A percentile compares a stretch with the other conserved stretches of the same genome.
Conservation (phyloP, 2,329 filamentous ascomycete species). For the Colletotrichum siamense region DNA sequence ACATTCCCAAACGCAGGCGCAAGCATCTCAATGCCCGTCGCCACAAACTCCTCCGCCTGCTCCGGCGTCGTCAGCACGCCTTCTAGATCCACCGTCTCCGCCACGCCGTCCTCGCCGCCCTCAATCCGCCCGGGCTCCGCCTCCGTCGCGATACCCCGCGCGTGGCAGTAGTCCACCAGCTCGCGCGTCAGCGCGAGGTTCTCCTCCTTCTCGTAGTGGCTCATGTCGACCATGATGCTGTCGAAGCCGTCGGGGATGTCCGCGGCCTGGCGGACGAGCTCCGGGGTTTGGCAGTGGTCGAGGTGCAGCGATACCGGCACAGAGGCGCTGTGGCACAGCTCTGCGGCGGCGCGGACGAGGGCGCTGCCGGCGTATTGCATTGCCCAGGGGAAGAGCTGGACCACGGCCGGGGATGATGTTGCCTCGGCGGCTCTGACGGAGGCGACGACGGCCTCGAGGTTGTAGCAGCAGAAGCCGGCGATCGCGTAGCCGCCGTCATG, state of each 20-base stretch:
- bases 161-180: slow-evolving; percentile 66
- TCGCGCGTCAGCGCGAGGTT: slow-evolving; percentile 69
- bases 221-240: slow-evolving; percentile 80
- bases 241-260: slow-evolving; percentile 63
- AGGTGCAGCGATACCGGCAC: slow-evolving; percentile 70
- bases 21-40: slow-evolving; percentile 75
- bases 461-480: slow-evolving; percentile 58
- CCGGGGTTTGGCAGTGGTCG: slow-evolving; percentile 67
- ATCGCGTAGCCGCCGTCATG: slow-evolving; percentile 61
- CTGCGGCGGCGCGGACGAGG: slow-evolving; percentile 58
- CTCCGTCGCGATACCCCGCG: slow-evolving; percentile 68
- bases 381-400: slow-evolving; percentile 77
- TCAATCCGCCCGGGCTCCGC: slow-evolving; percentile 74
- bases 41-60: slow-evolving; percentile 73
- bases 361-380: slow-evolving; percentile 64
- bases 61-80: slow-evolving; percentile 68
- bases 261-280: slow-evolving; percentile 62
- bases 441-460: slow-evolving; percentile 73
- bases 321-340: slow-evolving; percentile 57
- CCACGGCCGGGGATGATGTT: slow-evolving; percentile 68
- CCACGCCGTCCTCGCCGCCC: slow-evolving; percentile 68
- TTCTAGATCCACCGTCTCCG: slow-evolving; percentile 57
- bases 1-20: slow-evolving; percentile 80
- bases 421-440: slow-evolving; percentile 71
- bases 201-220: slow-evolving; percentile 73